Percentiles rank a stretch among this genome's conserved stretches.
phyloP scores from a whole-genome alignment of 257 asterid species.

The Nicotiana obtusifolia region DNA sequence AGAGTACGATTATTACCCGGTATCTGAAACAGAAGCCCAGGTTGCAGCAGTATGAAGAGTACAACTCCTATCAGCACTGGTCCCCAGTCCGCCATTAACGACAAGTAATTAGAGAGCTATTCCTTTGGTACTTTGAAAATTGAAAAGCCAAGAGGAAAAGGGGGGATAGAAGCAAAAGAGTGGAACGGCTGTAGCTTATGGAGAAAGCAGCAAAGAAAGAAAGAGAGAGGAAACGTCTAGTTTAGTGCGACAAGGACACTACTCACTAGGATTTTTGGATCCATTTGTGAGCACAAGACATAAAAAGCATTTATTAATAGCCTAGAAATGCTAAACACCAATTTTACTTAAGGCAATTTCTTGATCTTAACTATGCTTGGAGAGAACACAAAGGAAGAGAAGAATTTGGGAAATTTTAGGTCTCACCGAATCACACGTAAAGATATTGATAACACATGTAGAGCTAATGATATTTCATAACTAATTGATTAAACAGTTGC shows the following conservation, averaged over 20 bases:
- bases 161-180: background rate
- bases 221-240: background rate
- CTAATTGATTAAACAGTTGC: too few species aligned
- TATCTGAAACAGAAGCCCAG: constrained; percentile 69
- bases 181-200: background rate
- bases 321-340: background rate
- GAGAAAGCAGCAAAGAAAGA: background rate
- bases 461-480: too few species aligned
- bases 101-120: background rate
- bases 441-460: too few species aligned
- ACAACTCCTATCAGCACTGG: constrained; percentile 81
- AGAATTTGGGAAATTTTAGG: too few species aligned
- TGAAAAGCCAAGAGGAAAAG: too few species aligned
- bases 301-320: background rate
- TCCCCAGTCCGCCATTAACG: constrained; percentile 83
- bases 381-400: background rate
- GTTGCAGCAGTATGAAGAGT: constrained; percentile 68
- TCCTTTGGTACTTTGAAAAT: background rate
- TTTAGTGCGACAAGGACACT: background rate
- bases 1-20: constrained; percentile 60
- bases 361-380: background rate
- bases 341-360: background rate
- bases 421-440: too few species aligned
- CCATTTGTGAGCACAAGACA: background rate
- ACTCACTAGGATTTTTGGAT: background rate